A percentile compares a stretch with the other conserved stretches of the same genome.
These are phyloP conservation scores for Kurtzmaniella quercitrusa DNA, from an alignment of 1,139 yeast species.

Conservation along the genomic window DNA sequence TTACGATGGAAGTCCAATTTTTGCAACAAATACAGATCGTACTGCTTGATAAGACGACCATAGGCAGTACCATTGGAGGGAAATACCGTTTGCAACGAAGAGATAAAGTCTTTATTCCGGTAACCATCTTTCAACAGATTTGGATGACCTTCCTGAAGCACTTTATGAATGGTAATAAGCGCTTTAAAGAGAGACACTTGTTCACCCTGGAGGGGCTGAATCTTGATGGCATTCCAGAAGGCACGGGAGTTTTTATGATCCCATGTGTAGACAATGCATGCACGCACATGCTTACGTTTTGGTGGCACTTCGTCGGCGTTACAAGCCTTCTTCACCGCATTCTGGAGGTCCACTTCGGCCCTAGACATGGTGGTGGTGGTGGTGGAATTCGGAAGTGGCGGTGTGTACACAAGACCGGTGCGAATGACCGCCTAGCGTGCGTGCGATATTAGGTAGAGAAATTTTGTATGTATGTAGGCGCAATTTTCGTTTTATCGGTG, in stretches of 20 bases:
- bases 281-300: slow-evolving; percentile 89
- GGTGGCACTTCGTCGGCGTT: slow-evolving; percentile 88
- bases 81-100: slow-evolving; percentile 40
- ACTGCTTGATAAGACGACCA: slow-evolving; percentile 73
- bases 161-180: slow-evolving; percentile 84
- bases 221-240: slow-evolving; percentile 81
- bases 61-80: slow-evolving; percentile 50
- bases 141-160: slow-evolving; percentile 95
- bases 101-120: slow-evolving; percentile 51
- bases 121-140: slow-evolving; percentile 79
- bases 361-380: slow-evolving; percentile 37
- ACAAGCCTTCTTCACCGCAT: slow-evolving; percentile 82
- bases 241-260: slow-evolving; percentile 85
- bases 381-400: slow-evolving; percentile 1
- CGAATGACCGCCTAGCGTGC: background rate
- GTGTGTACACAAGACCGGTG: slow-evolving; percentile 2
- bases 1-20: slow-evolving; percentile 81
- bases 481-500: too few species aligned
- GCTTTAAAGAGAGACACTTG: slow-evolving; percentile 86
- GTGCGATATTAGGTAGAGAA: too few species aligned
- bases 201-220: slow-evolving; percentile 76
- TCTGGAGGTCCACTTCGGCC: slow-evolving; percentile 57
- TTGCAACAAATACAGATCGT: slow-evolving; percentile 62
- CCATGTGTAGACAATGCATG: slow-evolving; percentile 95
- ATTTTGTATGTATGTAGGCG: too few species aligned